A percentile compares a stretch with the other conserved stretches of the same genome.
Conservation (phyloP, 129 eudicot genomes). For the Artemisia tridentata region DNA sequence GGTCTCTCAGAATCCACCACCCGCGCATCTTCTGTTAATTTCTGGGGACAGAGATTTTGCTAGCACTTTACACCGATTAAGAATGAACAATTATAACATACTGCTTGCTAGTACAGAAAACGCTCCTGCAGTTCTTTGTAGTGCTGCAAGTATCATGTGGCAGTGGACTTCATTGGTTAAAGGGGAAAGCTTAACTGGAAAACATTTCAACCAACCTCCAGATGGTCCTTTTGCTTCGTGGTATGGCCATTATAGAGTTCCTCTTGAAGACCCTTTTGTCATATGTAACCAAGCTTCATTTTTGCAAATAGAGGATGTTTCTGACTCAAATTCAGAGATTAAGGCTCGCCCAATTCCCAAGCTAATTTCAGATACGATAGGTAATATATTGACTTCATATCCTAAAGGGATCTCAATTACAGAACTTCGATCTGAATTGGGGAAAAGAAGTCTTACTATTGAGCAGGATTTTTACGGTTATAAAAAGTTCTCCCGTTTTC, state of each 20-base stretch:
- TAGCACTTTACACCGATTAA: conserved; percentile 69
- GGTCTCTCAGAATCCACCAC: conserved; percentile 97
- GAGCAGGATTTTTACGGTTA: conserved; percentile 71
- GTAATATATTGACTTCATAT: conserved; percentile 39
- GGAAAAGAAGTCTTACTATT: conserved; percentile 42
- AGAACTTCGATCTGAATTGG: conserved; percentile 54
- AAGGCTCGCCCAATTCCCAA: conserved; percentile 60
- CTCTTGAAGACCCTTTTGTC: conserved; percentile 84
- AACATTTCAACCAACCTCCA: conserved; percentile 93
- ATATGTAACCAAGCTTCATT: conserved; percentile 31
- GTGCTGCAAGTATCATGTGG: conserved; percentile 99
- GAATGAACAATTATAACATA: conserved; percentile 89
- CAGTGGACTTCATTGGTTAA: conserved; percentile 73
- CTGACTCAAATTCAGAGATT: conserved; percentile 37
- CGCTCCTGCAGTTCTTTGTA: conserved; percentile 85
- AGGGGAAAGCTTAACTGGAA: conserved; percentile 70
- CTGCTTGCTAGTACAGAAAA: conserved; percentile 72
- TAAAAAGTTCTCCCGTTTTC: conserved; percentile 63
- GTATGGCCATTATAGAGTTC: conserved; percentile 75
- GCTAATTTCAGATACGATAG: conserved; percentile 45
- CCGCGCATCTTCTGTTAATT: conserved; percentile 82
- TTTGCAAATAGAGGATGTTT: conserved; percentile 35
- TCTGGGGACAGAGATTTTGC: conserved; percentile 92
- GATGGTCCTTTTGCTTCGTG: conserved; percentile 91
- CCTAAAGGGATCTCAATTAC: conserved; percentile 67